phyloP scores from a whole-genome alignment of 805 yeast species.

The Ogataea pini region DNA sequence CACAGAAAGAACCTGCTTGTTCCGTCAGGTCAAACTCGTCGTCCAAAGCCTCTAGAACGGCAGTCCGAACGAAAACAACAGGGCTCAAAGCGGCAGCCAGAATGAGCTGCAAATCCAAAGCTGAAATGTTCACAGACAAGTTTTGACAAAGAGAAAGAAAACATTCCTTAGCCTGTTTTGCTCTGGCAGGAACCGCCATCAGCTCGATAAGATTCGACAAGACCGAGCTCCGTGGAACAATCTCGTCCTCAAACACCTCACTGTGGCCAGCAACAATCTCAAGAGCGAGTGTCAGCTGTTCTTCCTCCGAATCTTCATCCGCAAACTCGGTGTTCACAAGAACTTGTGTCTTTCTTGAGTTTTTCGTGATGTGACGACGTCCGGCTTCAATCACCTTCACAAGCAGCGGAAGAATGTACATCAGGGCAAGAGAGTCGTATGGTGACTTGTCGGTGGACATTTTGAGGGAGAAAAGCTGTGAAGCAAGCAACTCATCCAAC shows the following conservation, averaged over 20 bases:
- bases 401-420: slow-evolving; percentile 75
- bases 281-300: slow-evolving; percentile 72
- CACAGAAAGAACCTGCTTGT: slow-evolving; percentile 30
- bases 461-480: slow-evolving; percentile 74
- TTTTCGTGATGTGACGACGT: slow-evolving; percentile 52
- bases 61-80: slow-evolving; percentile 69
- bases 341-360: slow-evolving; percentile 48
- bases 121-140: slow-evolving; percentile 61
- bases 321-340: slow-evolving; percentile 63
- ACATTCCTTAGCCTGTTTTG: slow-evolving; percentile 82
- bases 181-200: slow-evolving; percentile 72
- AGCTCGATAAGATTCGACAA: slow-evolving; percentile 63
- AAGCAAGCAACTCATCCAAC: slow-evolving; percentile 52
- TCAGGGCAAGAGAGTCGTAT: slow-evolving; percentile 65
- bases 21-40: slow-evolving; percentile 70
- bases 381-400: slow-evolving; percentile 69
- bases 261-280: slow-evolving; percentile 72
- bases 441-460: slow-evolving; percentile 72
- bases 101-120: slow-evolving; percentile 58
- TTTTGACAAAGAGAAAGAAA: slow-evolving; percentile 75
- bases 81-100: slow-evolving; percentile 59
- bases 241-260: slow-evolving; percentile 62
- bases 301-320: slow-evolving; percentile 88
- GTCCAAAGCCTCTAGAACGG: slow-evolving; percentile 82
- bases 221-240: slow-evolving; percentile 69